phyloP scores from a whole-genome alignment of 805 yeast genomes.

The Tetrapisispora nanseiensis region DNA sequence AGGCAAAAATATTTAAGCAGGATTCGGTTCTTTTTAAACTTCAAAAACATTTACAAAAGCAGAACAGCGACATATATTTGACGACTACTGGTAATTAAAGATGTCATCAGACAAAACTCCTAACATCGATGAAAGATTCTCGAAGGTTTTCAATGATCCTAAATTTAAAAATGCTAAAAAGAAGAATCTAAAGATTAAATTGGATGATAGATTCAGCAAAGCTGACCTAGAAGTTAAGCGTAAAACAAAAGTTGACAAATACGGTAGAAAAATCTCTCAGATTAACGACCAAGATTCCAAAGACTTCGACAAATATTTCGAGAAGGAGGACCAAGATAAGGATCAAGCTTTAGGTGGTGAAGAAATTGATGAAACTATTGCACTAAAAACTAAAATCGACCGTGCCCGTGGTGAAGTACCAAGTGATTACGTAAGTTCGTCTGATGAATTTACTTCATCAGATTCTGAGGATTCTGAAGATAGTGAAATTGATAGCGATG shows the following conservation, averaged over 20 bases:
- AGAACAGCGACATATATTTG: no score
- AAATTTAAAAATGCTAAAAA: constrained; percentile 68
- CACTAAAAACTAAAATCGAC: constrained; percentile 24
- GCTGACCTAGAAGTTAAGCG: constrained; percentile 49
- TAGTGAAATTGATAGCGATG: constrained; percentile 37
- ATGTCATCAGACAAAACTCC: constrained; percentile 18
- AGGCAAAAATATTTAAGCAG: no score
- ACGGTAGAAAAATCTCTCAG: constrained; percentile 57
- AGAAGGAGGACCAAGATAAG: constrained; percentile 31
- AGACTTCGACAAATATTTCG: constrained; percentile 60
- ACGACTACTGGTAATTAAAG: neutral
- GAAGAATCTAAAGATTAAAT: constrained; percentile 59
- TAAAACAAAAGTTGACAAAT: constrained; percentile 64
- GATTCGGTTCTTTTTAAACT: no score
- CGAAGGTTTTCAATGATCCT: constrained; percentile 76
- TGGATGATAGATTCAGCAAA: constrained; percentile 79
- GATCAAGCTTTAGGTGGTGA: constrained; percentile 16
- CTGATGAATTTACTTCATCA: constrained; percentile 38
- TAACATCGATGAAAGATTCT: constrained; percentile 65
- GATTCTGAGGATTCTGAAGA: constrained; percentile 36
- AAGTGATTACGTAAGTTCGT: constrained; percentile 33
- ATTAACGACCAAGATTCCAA: constrained; percentile 29
- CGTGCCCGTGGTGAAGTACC: constrained; percentile 64
- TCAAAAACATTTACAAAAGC: no score
- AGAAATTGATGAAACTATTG: constrained; percentile 15